Evolutionary conservation across 139 green algal genomes (phyloP), one percentile per base, ranked within the genome.

Genomic region (Coelastrella sp.): DNA sequence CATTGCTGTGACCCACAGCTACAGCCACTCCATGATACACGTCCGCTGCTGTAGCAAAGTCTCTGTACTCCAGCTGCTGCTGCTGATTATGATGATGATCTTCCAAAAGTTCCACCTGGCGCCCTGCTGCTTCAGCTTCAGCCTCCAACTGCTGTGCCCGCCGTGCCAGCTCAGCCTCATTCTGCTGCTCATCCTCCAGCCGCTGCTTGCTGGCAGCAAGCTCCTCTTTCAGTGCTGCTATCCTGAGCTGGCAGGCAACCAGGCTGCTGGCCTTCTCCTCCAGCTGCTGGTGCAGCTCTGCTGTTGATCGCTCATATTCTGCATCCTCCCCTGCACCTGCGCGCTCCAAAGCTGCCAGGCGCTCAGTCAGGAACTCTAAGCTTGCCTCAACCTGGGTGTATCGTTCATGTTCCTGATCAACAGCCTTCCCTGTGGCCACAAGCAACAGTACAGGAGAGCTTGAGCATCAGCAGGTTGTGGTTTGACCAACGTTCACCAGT

Each of bases 231-330:
- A 88, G 84, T 8, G 66, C 24, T 17, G 66, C 68, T 58, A 88
- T 88, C 10, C 84, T 27, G 20, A 81, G 68, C 68, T 70, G 68
- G n/a, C 84, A 78, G 17, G 24, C 74, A 14, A 80, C 74, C 25
- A 80, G 20, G 25, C 74, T 59, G 74, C 74, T 59, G 74, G 84
- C 84, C 20, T 88, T 49, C 6, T 59, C 68, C 68, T 88, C 68
- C 20, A 88, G 84, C 84, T 88, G 84, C 84, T 88, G 10, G 49
- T 80, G 84, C 84, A 88, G 84, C 68, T 80, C 84, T 17, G 84
- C 84, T 22, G 66, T 80, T 72, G 65, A 79, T n/a, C 49, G 68
- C 68, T 88, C 68, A 14, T 82, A 88, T 7, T 66, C 68, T 58
- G 60, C 66, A 22, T 27, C 24, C 12, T 88, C 68, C 9, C 58